Percentiles rank a stretch among this genome's conserved stretches.
phyloP scores from a whole-genome alignment of 2,329 filamentous ascomycete genomes.

The Verticillium albo-atrum region DNA sequence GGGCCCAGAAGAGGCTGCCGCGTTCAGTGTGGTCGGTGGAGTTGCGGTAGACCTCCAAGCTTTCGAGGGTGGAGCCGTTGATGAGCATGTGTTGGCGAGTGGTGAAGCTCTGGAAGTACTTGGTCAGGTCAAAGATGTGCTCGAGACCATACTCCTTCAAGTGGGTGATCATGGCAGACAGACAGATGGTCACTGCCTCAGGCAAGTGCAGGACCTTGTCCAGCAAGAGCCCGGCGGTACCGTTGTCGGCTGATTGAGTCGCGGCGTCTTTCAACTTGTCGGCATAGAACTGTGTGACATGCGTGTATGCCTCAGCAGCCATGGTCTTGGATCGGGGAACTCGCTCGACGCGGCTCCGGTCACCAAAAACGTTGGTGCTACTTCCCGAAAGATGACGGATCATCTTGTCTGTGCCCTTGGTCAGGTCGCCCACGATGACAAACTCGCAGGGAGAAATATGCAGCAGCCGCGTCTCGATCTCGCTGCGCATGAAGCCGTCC shows the following conservation, averaged over 20 bases:
- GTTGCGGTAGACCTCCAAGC: conserved; percentile 93
- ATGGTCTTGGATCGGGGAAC: conserved; percentile 73
- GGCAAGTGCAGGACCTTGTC: conserved; percentile 84
- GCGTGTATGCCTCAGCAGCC: conserved; percentile 78
- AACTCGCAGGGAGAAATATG: conserved; percentile 97
- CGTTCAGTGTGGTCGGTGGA: conserved; percentile 80
- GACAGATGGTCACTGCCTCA: conserved; percentile 81
- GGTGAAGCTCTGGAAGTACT: conserved; percentile 95
- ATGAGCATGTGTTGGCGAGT: conserved; percentile 92
- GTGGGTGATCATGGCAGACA: conserved; percentile 95
- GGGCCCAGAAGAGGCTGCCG: conserved; percentile 91
- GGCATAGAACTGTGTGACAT: conserved; percentile 91
- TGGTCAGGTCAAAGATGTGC: conserved; percentile 92
- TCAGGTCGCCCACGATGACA: conserved; percentile 84
- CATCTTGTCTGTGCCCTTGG: conserved; percentile 87
- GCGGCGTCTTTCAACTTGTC: conserved; percentile 62
- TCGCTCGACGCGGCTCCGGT: conserved; percentile 80
- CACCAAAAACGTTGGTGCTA: conserved; percentile 87
- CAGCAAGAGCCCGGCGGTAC: conserved; percentile 61
- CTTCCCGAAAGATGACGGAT: conserved; percentile 85
- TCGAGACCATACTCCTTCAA: conserved; percentile 88
- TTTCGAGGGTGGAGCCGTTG: conserved; percentile 90
- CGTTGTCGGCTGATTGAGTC: conserved; percentile 32
- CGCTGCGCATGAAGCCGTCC: conserved; percentile 94
- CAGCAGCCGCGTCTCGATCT: conserved; percentile 90